A percentile compares a stretch with the other conserved stretches of the same genome.
Conservation (phyloP, 2,329 filamentous ascomycete species). For the Lasiodiplodia sp. region DNA sequence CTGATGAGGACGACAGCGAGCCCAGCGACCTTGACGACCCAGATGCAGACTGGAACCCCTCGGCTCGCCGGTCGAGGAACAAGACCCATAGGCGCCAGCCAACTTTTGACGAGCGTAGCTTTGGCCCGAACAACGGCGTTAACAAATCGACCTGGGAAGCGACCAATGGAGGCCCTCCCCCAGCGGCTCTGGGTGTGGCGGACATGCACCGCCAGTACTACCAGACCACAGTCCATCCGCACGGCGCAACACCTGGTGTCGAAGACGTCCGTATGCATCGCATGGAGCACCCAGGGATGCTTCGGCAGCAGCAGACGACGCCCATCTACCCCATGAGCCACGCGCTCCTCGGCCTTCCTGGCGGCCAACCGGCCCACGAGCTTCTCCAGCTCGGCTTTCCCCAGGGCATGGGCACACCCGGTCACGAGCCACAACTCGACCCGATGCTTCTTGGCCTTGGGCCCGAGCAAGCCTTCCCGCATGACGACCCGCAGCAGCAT, state of each 20-base stretch:
- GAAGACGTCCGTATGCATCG: slow-evolving; percentile 54
- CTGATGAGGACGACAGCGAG: slow-evolving; percentile 49
- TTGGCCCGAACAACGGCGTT: slow-evolving; percentile 44
- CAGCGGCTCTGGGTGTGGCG: slow-evolving; percentile 54
- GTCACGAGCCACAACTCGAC: slow-evolving; percentile 41
- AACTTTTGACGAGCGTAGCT: slow-evolving; percentile 39
- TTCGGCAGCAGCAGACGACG: slow-evolving; percentile 11
- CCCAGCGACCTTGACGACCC: slow-evolving; percentile 52
- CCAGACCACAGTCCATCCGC: slow-evolving; percentile 56
- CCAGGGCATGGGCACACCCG: background rate
- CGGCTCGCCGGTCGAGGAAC: slow-evolving; percentile 35
- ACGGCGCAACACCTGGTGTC: slow-evolving; percentile 40
- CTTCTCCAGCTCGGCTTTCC: slow-evolving; percentile 41
- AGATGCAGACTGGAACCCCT: slow-evolving; percentile 45
- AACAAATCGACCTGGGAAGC: slow-evolving; percentile 60
- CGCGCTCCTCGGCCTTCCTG: slow-evolving; percentile 47
- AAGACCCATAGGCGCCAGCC: slow-evolving; percentile 18
- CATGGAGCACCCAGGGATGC: slow-evolving; percentile 36
- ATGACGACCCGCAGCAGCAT: slow-evolving; percentile 5
- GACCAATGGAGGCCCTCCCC: slow-evolving; percentile 59
- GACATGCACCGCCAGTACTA: slow-evolving; percentile 57
- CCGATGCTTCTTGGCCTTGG: slow-evolving; percentile 50
- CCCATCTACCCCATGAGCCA: slow-evolving; percentile 34
- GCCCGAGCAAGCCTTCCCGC: slow-evolving; percentile 9
- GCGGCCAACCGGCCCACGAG: slow-evolving; percentile 48